A percentile compares a stretch with the other conserved stretches of the same genome.
phyloP scores from a whole-genome alignment of 768 basidiomycete species.

The Suillus plorans region DNA sequence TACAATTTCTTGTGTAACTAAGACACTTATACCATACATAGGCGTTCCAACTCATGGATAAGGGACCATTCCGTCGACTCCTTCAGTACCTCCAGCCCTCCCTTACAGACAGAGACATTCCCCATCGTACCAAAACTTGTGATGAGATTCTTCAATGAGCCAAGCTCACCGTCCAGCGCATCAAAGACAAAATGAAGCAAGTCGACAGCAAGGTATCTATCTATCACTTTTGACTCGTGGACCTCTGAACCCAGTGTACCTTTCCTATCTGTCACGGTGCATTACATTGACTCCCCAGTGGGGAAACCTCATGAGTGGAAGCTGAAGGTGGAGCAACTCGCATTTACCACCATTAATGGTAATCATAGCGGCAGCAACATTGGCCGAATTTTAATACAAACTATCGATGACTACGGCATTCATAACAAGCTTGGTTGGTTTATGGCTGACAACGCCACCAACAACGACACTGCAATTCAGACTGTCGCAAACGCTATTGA shows the following conservation, averaged over 20 bases:
- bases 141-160: not conserved
- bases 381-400: conserved; percentile 2
- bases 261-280: conserved; percentile 9
- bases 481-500: no score
- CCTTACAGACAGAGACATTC: not conserved
- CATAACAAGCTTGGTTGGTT: no score
- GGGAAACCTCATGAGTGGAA: no score
- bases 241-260: conserved; percentile 15
- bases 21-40: not conserved
- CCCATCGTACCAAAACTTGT: not conserved
- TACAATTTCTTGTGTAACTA: not conserved
- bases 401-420: not conserved
- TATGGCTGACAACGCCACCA: no score
- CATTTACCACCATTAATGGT: conserved; percentile 11
- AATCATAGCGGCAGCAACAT: conserved; percentile 11
- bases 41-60: not conserved
- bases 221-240: conserved; percentile 18
- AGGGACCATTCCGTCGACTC: not conserved
- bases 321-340: conserved; percentile 13
- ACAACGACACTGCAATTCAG: no score
- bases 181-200: not conserved
- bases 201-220: not conserved
- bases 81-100: not conserved
- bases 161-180: not conserved
- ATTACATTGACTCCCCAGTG: no score